These are phyloP conservation scores for Debaryomycetaceae sp. DNA, from an alignment of 1,139 yeast genomes.

Conservation along the genomic window DNA sequence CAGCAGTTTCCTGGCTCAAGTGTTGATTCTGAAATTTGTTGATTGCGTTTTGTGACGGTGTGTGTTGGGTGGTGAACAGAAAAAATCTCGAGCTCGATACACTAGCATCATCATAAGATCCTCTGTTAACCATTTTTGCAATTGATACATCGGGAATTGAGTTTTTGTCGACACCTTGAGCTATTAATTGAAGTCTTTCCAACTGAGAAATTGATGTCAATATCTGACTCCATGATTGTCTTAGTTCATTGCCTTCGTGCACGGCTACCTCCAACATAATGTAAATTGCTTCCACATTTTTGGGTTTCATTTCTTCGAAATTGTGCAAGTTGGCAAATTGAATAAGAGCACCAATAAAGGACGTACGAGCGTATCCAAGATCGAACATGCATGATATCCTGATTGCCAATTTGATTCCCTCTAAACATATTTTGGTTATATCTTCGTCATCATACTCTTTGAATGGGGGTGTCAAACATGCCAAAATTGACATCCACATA, in stretches of 20 bases:
- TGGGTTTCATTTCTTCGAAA: slow-evolving; percentile 71
- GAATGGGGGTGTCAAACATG: slow-evolving; percentile 91
- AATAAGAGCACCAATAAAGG: slow-evolving; percentile 85
- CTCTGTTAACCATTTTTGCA: slow-evolving; percentile 62
- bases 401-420: slow-evolving; percentile 80
- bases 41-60: slow-evolving; percentile 43
- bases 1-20: slow-evolving; percentile 35
- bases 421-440: slow-evolving; percentile 68
- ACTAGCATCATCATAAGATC: slow-evolving; percentile 51
- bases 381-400: slow-evolving; percentile 84
- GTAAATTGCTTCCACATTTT: slow-evolving; percentile 78
- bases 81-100: slow-evolving; percentile 47
- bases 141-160: slow-evolving; percentile 81
- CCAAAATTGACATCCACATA: slow-evolving; percentile 94
- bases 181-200: slow-evolving; percentile 83
- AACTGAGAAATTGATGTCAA: slow-evolving; percentile 82
- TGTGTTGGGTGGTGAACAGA: slow-evolving; percentile 28
- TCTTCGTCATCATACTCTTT: slow-evolving; percentile 83
- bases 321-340: slow-evolving; percentile 83
- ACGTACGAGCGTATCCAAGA: slow-evolving; percentile 77
- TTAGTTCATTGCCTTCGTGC: slow-evolving; percentile 69
- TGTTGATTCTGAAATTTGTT: slow-evolving; percentile 45
- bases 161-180: slow-evolving; percentile 84
- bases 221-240: slow-evolving; percentile 78
- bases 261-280: slow-evolving; percentile 75